These are phyloP conservation scores for Hypoxylon sp. DNA, from an alignment of 2,329 filamentous ascomycete species.

Conservation along the genomic window DNA sequence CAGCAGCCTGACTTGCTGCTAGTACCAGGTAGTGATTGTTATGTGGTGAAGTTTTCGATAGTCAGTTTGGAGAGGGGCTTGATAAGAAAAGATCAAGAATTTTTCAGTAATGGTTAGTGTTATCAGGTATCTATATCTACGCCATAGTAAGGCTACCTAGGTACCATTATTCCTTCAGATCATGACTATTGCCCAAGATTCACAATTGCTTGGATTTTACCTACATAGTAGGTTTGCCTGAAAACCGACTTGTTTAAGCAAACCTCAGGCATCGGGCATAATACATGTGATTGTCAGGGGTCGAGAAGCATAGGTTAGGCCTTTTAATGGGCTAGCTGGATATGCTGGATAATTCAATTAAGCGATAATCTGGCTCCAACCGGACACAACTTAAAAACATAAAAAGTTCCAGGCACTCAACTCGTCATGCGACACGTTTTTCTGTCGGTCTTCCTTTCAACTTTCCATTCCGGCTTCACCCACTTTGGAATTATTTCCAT, in stretches of 20 bases:
- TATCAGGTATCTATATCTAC: too few species aligned
- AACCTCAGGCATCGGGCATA: not conserved
- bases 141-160: too few species aligned
- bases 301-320: too few species aligned
- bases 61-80: too few species aligned
- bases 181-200: too few species aligned
- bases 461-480: conserved; percentile 18
- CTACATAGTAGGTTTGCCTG: not conserved
- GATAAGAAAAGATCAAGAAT: too few species aligned
- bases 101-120: too few species aligned
- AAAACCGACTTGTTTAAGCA: not conserved
- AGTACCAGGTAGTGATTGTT: not conserved
- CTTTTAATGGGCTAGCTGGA: not conserved
- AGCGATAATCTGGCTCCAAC: not conserved
- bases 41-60: not conserved
- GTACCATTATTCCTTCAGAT: too few species aligned
- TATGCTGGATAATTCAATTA: not conserved
- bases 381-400: conserved; percentile 10
- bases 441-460: conserved; percentile 5
- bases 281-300: not conserved
- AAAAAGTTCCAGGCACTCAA: conserved; percentile 25
- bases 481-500: conserved; percentile 12
- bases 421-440: conserved; percentile 42
- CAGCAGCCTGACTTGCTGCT: not conserved
- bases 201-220: too few species aligned